Conservation (phyloP, 306 rosid species). For the Dalbergia oliveri region DNA sequence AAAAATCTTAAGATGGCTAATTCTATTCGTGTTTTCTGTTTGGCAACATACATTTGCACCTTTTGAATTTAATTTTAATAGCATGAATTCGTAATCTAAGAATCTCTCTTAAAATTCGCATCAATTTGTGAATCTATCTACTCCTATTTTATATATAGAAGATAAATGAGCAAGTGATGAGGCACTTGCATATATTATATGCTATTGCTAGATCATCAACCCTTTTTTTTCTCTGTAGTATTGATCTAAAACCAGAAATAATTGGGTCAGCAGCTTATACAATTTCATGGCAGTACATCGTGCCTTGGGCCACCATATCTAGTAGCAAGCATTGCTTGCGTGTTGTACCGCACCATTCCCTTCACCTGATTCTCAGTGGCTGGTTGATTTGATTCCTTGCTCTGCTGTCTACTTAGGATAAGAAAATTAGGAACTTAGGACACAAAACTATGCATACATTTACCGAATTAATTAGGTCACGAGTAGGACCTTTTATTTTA, state of each 20-base stretch:
- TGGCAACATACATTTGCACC: no score
- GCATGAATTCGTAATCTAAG: not conserved
- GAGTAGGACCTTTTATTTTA: constrained; percentile 35
- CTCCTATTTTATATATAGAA: not conserved
- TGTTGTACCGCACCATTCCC: constrained; percentile 49
- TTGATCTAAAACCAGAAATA: constrained; percentile 41
- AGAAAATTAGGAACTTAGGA: constrained; percentile 40
- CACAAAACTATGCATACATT: not conserved
- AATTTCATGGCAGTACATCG: not conserved
- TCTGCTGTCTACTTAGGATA: constrained; percentile 18
- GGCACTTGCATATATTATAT: not conserved
- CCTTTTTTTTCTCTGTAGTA: not conserved
- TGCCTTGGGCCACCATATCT: constrained; percentile 19
- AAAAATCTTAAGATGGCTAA: not conserved
- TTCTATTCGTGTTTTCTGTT: not conserved
- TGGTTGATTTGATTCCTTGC: constrained; percentile 9
- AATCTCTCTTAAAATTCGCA: no score
- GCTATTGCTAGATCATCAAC: not conserved
- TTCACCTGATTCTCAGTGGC: constrained; percentile 43
- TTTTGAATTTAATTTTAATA: no score
- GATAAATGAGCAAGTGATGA: constrained; percentile 25
- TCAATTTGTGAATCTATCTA: no score
- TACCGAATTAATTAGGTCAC: constrained; percentile 30
- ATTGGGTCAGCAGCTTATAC: constrained; percentile 2
- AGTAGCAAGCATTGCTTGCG: constrained; percentile 24